Evolutionary conservation across 2,329 filamentous ascomycete species (phyloP).

Genomic region (Blastomyces emzantsi): DNA sequence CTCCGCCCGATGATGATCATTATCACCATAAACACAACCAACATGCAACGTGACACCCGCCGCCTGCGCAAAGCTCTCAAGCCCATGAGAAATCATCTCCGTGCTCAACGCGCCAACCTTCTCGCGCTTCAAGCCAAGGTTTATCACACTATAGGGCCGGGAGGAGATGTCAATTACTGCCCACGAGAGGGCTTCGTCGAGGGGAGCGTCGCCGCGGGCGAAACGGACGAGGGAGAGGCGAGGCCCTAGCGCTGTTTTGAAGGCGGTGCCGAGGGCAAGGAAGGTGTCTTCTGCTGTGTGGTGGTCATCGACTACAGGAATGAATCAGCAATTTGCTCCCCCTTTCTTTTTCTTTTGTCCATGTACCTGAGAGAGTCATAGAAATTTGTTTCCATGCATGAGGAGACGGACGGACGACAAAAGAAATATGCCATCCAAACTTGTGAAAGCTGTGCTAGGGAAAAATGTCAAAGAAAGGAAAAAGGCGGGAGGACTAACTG

Average conservation of each 20-base stretch:
- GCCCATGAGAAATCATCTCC: slow-evolving; percentile 95
- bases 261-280: slow-evolving; percentile 79
- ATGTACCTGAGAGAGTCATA: not conserved
- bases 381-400: not conserved
- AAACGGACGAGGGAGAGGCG: slow-evolving; percentile 80
- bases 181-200: slow-evolving; percentile 89
- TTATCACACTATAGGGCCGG: slow-evolving; percentile 73
- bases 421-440: not conserved
- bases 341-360: not conserved
- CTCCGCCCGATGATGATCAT: slow-evolving; percentile 94
- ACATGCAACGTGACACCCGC: slow-evolving; percentile 92
- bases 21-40: slow-evolving; percentile 79
- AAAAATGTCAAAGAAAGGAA: not conserved
- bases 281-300: slow-evolving; percentile 96
- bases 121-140: slow-evolving; percentile 78
- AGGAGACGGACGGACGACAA: not conserved
- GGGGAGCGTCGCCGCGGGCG: slow-evolving; percentile 81
- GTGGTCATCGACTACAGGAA: slow-evolving; percentile 79
- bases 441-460: not conserved
- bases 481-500: slow-evolving; percentile 49
- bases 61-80: slow-evolving; percentile 88
- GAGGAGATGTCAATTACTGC: slow-evolving; percentile 94
- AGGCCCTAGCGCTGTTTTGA: slow-evolving; percentile 67
- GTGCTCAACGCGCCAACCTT: slow-evolving; percentile 87
- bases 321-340: not conserved